Evolutionary conservation across 2,329 filamentous ascomycete genomes (phyloP).

Genomic region (Colletotrichum orbiculare): DNA sequence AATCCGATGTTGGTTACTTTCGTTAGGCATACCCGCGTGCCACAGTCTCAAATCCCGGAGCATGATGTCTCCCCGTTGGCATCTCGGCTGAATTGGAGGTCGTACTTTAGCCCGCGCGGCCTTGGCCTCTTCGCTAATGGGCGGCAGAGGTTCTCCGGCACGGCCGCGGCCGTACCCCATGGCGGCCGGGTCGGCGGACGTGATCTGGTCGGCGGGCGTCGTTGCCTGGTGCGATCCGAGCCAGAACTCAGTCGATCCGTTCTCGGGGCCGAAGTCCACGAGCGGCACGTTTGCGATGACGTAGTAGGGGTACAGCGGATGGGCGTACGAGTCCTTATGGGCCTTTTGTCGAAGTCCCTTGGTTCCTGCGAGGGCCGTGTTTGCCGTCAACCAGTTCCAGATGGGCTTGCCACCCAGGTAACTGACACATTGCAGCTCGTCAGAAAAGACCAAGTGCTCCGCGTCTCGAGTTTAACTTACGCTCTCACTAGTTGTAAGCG

Average conservation of each 20-base stretch:
- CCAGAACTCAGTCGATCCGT: slow-evolving; percentile 70
- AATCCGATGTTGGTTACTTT: slow-evolving; percentile 58
- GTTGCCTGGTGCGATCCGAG: slow-evolving; percentile 60
- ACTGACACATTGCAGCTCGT: background rate
- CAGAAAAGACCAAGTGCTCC: too few relatives aligned
- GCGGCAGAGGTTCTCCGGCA: slow-evolving; percentile 9
- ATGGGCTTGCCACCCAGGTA: slow-evolving; percentile 18
- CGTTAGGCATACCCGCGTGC: slow-evolving; percentile 73
- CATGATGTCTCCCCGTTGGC: slow-evolving; percentile 65
- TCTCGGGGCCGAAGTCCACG: slow-evolving; percentile 59
- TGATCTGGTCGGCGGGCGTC: slow-evolving; percentile 53
- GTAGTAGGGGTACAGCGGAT: slow-evolving; percentile 14
- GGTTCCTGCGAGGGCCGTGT: slow-evolving; percentile 3
- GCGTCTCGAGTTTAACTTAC: background rate
- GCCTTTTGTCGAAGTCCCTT: slow-evolving; percentile 3
- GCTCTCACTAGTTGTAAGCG: slow-evolving; percentile 1
- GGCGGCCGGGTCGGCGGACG: slow-evolving; percentile 20
- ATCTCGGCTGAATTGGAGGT: slow-evolving; percentile 60
- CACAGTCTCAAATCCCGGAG: slow-evolving; percentile 70
- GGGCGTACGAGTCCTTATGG: slow-evolving; percentile 13
- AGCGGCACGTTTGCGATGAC: slow-evolving; percentile 52
- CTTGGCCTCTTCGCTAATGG: slow-evolving; percentile 46
- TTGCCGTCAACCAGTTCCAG: slow-evolving; percentile 17
- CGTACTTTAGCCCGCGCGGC: slow-evolving; percentile 50
- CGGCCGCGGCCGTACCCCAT: slow-evolving; percentile 4